phyloP scores from a whole-genome alignment of 768 basidiomycete genomes.

The Lactarius sanguifluus region DNA sequence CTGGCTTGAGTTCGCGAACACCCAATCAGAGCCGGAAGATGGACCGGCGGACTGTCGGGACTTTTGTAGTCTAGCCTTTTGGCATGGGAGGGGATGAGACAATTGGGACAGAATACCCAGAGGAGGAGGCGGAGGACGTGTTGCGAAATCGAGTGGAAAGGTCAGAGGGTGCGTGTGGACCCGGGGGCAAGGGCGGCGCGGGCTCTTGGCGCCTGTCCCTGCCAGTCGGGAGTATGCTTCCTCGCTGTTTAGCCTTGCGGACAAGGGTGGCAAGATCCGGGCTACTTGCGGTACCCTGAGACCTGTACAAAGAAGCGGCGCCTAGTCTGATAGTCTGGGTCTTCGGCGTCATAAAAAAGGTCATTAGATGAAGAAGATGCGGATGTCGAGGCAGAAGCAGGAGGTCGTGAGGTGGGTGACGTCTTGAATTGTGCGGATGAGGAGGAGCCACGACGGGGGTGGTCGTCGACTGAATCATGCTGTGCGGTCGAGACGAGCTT shows the following conservation, averaged over 20 bases:
- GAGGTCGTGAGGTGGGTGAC: conserved; percentile 36
- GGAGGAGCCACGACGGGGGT: conserved; percentile 63
- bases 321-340: conserved; percentile 67
- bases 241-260: conserved; percentile 76
- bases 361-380: conserved; percentile 59
- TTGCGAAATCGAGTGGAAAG: conserved; percentile 36
- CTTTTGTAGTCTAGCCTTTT: conserved; percentile 32
- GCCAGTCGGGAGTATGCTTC: conserved; percentile 42
- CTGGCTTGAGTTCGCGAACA: conserved; percentile 46
- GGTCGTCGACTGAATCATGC: conserved; percentile 44
- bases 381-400: conserved; percentile 39
- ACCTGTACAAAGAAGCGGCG: conserved; percentile 86
- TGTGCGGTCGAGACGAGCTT: conserved; percentile 35
- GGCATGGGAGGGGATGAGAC: conserved; percentile 34
- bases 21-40: conserved; percentile 46
- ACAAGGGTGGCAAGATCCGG: conserved; percentile 89
- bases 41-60: conserved; percentile 12
- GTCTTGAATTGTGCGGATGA: conserved; percentile 52
- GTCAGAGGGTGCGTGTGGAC: conserved; percentile 15
- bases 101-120: conserved; percentile 35
- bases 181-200: conserved; percentile 46
- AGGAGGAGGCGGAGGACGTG: conserved; percentile 44
- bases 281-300: conserved; percentile 85
- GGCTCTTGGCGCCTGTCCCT: conserved; percentile 41
- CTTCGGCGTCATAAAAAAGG: conserved; percentile 63